A percentile compares a stretch with the other conserved stretches of the same genome.
These are phyloP conservation scores for Arabis alpina DNA, from an alignment of 345 rosid genomes.

Conservation along the genomic window DNA sequence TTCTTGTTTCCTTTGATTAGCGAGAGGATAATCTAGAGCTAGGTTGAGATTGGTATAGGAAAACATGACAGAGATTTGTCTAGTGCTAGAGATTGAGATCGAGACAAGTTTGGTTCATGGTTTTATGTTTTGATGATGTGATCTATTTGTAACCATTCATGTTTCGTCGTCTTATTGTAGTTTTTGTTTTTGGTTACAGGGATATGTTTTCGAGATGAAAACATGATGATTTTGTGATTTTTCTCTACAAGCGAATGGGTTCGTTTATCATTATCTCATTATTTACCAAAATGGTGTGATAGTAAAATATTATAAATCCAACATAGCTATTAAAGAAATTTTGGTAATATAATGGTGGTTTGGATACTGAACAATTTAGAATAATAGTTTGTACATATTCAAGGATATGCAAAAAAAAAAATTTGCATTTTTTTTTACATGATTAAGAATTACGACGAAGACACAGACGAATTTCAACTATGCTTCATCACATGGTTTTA, in stretches of 20 bases:
- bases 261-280: no score
- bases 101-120: not conserved
- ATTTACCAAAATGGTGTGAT: not conserved
- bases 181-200: not conserved
- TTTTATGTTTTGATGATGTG: not conserved
- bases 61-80: not conserved
- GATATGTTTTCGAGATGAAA: not conserved
- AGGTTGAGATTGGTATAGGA: no score
- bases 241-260: conserved; percentile 16
- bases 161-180: not conserved
- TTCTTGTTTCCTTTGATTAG: not conserved
- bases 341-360: not conserved
- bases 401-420: not conserved
- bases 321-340: not conserved
- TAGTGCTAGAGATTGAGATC: not conserved
- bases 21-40: not conserved
- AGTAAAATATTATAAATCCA: conserved; percentile 13
- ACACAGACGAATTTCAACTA: no score
- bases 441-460: no score
- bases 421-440: no score
- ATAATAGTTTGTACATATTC: not conserved
- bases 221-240: conserved; percentile 8
- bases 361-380: not conserved
- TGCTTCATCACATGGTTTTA: no score
- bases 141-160: not conserved